Evolutionary conservation across 768 basidiomycete genomes (phyloP).

Genomic region (Pulveroboletus sp.): DNA sequence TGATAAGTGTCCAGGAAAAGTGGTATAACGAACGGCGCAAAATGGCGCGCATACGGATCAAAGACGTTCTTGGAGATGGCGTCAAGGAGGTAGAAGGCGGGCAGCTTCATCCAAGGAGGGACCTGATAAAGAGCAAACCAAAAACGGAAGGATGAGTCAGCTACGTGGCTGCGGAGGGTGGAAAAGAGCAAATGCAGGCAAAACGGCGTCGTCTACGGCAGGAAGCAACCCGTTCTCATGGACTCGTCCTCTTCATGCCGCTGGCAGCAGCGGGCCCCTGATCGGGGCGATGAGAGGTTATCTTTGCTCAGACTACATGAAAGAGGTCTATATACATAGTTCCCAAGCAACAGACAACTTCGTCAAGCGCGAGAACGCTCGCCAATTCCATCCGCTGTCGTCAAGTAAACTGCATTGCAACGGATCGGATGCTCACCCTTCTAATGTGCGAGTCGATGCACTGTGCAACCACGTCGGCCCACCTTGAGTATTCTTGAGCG

Average conservation of each 20-base stretch:
- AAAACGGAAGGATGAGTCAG: constrained; percentile 61
- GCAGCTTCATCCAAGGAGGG: constrained; percentile 84
- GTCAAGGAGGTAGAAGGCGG: constrained; percentile 91
- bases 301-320: constrained; percentile 42
- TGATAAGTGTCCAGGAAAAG: constrained; percentile 87
- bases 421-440: constrained; percentile 62
- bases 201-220: constrained; percentile 21
- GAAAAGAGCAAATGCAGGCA: constrained; percentile 31
- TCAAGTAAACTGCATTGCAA: constrained; percentile 23
- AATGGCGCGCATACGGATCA: constrained; percentile 84
- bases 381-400: constrained; percentile 27
- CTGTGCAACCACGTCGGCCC: constrained; percentile 73
- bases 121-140: constrained; percentile 52
- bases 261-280: constrained; percentile 32
- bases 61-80: constrained; percentile 97
- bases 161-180: constrained; percentile 30
- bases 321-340: constrained; percentile 46
- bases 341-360: constrained; percentile 27
- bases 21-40: constrained; percentile 75
- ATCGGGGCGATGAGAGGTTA: constrained; percentile 31
- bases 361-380: constrained; percentile 22
- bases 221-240: constrained; percentile 32
- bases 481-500: constrained; percentile 81
- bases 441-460: constrained; percentile 83
- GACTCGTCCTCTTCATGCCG: constrained; percentile 36